Base-by-base conservation (phyloP, 1,139 yeast genomes). In the Sugiyamaella castrensis region DNA sequence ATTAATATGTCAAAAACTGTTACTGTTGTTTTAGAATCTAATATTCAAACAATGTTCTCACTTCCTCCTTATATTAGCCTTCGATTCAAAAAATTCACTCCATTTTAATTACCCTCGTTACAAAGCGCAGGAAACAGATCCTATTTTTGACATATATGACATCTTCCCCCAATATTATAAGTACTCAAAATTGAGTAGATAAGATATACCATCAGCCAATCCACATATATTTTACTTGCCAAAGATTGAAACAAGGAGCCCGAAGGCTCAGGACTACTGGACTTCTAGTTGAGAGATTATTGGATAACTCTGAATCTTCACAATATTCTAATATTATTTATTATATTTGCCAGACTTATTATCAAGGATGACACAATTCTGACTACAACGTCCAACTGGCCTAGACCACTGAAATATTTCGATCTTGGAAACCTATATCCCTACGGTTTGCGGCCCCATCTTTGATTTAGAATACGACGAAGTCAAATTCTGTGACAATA, bases 1-100 rank as follows among this genome's bases (percentile, higher is more conserved):
- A 70, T 62, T 52, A 55, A 68, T 46, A 64, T 69, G 59, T 59
- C 10, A 54, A 65, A 8, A 74, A 72, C 4, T 55, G 60, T n/a
- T 8, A n/a, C 29, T 8, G 33, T 27, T 11, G 35, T 26, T 8
- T 26, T 43, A 15, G 29, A 37, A 3, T 13, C 47, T 4, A 30
- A 32, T 32, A n/a, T 19, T 5, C 24, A 19, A 19, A 19, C 24
- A 19, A 19, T 19, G 24, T 19, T 19, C 24, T 19, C 3, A 19
- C 36, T 33, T 15, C 9, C 10, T 15, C 36, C 7, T 15, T 33
- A 11, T 33, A 33, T 10, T 19, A 33, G 10, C 36, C 19, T 9
- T 15, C 15, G 4, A 12, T 6, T 31, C 6, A 13, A 31, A 4
- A 31, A 31, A n/a, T 13, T 29, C 10, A 29, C 10, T n/a, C n/a